Base-by-base conservation (phyloP, 1,284 basidiomycete genomes). In the Malassezia nana region DNA sequence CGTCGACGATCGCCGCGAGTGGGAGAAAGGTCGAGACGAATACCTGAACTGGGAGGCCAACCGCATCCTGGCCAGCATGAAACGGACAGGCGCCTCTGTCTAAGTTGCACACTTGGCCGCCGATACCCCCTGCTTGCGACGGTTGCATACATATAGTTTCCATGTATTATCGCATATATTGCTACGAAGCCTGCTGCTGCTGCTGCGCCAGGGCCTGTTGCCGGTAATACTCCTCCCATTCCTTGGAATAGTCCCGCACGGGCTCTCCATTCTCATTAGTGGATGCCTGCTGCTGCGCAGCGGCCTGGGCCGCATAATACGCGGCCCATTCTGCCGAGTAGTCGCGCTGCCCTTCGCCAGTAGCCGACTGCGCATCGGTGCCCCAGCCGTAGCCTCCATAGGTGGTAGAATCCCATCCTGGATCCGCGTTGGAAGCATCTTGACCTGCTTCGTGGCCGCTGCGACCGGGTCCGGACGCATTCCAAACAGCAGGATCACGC, bases 281-380 rank as follows among this genome's bases (percentile, higher is more conserved):
- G 12, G 20, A 10, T 24, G 15, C 31, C 20, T 32, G 26, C 10
- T 24, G 54, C 59, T 0, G 50, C 32, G 9, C 25, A 0, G 62
- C 66, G 1, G 62, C 64, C 22, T 67, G 63, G 6, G 62, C 63
- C 0, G 66, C 66, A 33, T 72, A 72, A 46, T 72, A 72, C 0
- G 69, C 66, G 13, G 69, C 69, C 69, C 69, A 71, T 46, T 71
- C 67, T n/a, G 68, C 65, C 13, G 65, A 62, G 43, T 70, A 70
- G 56, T 70, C 67, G 16, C 56, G 62, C 46, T 69, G 67, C 5
- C 46, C 59, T 22, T 52, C 57, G 10, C 20, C 35, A 9, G 29
- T 7, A 32, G 39, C 39, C 10, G 30, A 33, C 30, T n/a, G 13
- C 16, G 20, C 28, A 32, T 51, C 57, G 16, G 45, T 39, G 41